Percentiles rank a stretch among this genome's conserved stretches.
These are phyloP conservation scores for Globisporangium barbulae DNA, from an alignment of 352 stramenopile genomes.

Conservation along the genomic window DNA sequence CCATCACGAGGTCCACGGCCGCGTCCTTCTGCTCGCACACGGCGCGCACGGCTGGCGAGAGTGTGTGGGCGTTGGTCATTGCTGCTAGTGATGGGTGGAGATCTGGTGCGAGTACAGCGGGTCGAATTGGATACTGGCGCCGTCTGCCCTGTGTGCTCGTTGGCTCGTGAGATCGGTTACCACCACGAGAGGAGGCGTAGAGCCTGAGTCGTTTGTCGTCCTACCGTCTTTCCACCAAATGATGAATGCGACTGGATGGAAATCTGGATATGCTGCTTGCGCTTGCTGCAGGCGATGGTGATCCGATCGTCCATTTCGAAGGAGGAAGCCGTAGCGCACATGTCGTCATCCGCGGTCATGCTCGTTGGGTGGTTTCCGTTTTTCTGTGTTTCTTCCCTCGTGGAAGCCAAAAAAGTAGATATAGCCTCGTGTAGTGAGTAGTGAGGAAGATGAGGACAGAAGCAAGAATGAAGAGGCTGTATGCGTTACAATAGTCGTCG, in stretches of 20 bases:
- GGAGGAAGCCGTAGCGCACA: not conserved
- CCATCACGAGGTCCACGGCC: constrained; percentile 46
- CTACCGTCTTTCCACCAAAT: not conserved
- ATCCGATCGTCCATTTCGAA: too few species aligned
- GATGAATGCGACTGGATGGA: not conserved
- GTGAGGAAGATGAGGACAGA: too few species aligned
- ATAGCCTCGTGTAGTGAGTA: too few species aligned
- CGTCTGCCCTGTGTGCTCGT: not conserved
- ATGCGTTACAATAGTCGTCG: too few species aligned
- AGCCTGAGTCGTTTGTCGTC: not conserved
- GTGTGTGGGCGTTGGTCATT: not conserved
- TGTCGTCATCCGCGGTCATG: not conserved
- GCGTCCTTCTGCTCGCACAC: constrained; percentile 44
- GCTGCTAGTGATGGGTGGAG: not conserved
- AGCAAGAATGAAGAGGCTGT: too few species aligned
- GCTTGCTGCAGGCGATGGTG: not conserved
- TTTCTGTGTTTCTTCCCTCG: not conserved
- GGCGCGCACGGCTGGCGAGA: constrained; percentile 49
- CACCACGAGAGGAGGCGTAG: not conserved
- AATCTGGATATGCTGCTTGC: not conserved
- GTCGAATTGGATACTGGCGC: not conserved
- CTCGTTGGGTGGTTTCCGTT: not conserved
- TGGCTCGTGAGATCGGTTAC: not conserved
- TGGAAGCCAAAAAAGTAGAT: not conserved
- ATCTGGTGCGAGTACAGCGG: not conserved